Conservation (phyloP, 2,329 filamentous ascomycete species). For the Colletotrichum filicis region DNA sequence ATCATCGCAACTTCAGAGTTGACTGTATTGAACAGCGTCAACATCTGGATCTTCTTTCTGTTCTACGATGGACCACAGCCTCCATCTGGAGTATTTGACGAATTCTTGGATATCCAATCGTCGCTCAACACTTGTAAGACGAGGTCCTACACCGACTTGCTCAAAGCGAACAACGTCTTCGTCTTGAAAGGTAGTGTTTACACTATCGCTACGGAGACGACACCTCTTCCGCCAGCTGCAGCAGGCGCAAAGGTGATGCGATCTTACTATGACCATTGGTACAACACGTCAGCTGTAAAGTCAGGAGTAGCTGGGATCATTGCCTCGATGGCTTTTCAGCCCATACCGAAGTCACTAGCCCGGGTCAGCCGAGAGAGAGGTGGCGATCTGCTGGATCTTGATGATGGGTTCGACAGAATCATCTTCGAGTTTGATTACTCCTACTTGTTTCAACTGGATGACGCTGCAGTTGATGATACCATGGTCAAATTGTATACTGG, state of each 20-base stretch:
- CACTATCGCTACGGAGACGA: conserved; percentile 51
- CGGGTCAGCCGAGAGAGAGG: conserved; percentile 44
- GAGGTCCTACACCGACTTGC: conserved; percentile 58
- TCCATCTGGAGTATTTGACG: conserved; percentile 64
- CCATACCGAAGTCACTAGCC: conserved; percentile 49
- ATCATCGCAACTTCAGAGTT: conserved; percentile 68
- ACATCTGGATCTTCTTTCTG: conserved; percentile 69
- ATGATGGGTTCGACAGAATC: conserved; percentile 51
- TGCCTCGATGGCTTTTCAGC: conserved; percentile 51
- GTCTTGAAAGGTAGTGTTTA: conserved; percentile 47
- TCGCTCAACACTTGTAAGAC: conserved; percentile 56
- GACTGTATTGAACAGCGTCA: conserved; percentile 52
- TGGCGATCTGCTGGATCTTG: conserved; percentile 52
- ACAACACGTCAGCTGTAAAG: conserved; percentile 40
- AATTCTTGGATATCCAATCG: conserved; percentile 61
- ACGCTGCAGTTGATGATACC: conserved; percentile 44
- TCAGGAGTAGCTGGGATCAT: conserved; percentile 30
- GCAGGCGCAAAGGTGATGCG: conserved; percentile 44
- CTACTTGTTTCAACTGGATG: conserved; percentile 44
- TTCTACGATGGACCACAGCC: conserved; percentile 70
- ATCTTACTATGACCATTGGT: conserved; percentile 46
- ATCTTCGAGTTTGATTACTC: conserved; percentile 57
- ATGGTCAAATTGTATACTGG: conserved; percentile 51
- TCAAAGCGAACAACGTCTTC: conserved; percentile 51
- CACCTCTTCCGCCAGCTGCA: conserved; percentile 44